These are phyloP conservation scores for Graphium sp. DNA, from an alignment of 2,329 filamentous ascomycete genomes.

Conservation along the genomic window DNA sequence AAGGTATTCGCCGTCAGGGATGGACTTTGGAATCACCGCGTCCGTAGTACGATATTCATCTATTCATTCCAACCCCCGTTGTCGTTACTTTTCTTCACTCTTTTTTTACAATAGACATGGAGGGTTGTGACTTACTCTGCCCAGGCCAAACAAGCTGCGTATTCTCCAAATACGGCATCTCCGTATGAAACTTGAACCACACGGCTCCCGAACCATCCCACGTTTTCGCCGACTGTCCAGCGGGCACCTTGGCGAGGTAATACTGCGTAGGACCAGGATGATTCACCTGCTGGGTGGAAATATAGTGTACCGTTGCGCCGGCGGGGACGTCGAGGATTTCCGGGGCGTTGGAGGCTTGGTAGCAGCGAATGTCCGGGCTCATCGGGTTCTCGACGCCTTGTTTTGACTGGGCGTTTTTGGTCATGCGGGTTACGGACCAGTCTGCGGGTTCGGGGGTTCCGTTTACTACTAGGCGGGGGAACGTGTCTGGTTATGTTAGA, in stretches of 20 bases:
- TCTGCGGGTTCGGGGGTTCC: constrained; percentile 14
- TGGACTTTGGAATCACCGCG: constrained; percentile 15
- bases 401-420: constrained; percentile 17
- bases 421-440: constrained; percentile 17
- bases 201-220: constrained; percentile 19
- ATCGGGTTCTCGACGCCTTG: constrained; percentile 14
- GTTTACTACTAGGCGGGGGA: constrained; percentile 16
- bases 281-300: constrained; percentile 12
- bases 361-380: constrained; percentile 16
- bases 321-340: constrained; percentile 13
- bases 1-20: constrained; percentile 19
- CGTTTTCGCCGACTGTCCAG: constrained; percentile 12
- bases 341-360: constrained; percentile 14
- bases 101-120: background rate
- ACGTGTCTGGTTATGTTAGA: constrained; percentile 13
- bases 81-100: too few species aligned
- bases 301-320: constrained; percentile 15
- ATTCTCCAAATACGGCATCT: constrained; percentile 25
- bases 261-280: constrained; percentile 22
- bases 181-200: constrained; percentile 16
- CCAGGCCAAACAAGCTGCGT: constrained; percentile 25
- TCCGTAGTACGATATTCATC: constrained; percentile 14
- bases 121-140: constrained; percentile 12
- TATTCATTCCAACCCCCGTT: too few species aligned
- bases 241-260: constrained; percentile 19